Conservation (phyloP, 2,329 filamentous ascomycete genomes). For the Lasiodiplodia sp. region DNA sequence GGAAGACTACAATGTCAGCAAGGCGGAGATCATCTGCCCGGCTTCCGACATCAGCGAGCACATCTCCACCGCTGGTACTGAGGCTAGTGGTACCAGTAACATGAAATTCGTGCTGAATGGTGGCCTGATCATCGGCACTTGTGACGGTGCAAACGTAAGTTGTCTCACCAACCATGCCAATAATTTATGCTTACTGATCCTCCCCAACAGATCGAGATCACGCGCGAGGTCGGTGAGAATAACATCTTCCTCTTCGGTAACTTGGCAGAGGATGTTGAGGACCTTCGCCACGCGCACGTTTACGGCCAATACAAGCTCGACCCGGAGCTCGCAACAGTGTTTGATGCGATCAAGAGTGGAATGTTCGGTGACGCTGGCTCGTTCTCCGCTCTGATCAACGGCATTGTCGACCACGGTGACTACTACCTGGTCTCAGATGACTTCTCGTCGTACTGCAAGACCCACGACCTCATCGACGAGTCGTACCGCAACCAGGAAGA, state of each 20-base stretch:
- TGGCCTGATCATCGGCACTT: slow-evolving; percentile 95
- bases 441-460: slow-evolving; percentile 93
- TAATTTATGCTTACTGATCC: slow-evolving; percentile 16
- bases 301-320: slow-evolving; percentile 84
- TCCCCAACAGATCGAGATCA: slow-evolving; percentile 83
- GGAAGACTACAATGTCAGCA: slow-evolving; percentile 99
- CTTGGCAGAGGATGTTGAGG: slow-evolving; percentile 93
- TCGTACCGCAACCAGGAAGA: slow-evolving; percentile 90
- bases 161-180: background rate
- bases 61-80: slow-evolving; percentile 96
- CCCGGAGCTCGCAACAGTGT: slow-evolving; percentile 78
- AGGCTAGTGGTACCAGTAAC: slow-evolving; percentile 88
- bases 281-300: slow-evolving; percentile 87
- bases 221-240: slow-evolving; percentile 91
- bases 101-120: slow-evolving; percentile 99
- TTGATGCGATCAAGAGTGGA: slow-evolving; percentile 79
- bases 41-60: slow-evolving; percentile 98
- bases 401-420: slow-evolving; percentile 91
- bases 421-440: slow-evolving; percentile 98
- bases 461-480: slow-evolving; percentile 88
- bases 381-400: slow-evolving; percentile 83
- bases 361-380: slow-evolving; percentile 80
- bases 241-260: slow-evolving; percentile 99
- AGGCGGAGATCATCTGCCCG: slow-evolving; percentile 94
- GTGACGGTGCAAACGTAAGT: slow-evolving; percentile 94